These are phyloP conservation scores for Vitellaria paradoxa DNA, from an alignment of 179 eudicot genomes.

Conservation along the genomic window DNA sequence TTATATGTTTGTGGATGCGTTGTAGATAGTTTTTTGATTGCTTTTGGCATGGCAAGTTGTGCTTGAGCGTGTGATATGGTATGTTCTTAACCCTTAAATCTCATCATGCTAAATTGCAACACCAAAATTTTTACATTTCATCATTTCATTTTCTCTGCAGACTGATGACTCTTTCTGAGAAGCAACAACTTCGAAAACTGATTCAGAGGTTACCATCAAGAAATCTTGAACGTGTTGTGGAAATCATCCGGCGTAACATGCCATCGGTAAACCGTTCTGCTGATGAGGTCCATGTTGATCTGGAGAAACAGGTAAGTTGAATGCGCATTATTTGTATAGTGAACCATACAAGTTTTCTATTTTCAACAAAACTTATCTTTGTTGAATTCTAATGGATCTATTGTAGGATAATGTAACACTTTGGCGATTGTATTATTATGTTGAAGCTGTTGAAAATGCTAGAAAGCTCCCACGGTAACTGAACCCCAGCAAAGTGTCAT, in stretches of 20 bases:
- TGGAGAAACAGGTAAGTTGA: conserved; percentile 55
- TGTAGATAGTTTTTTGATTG: not conserved
- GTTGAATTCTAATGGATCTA: conserved; percentile 5
- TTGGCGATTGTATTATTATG: conserved; percentile 73
- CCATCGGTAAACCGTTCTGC: conserved; percentile 26
- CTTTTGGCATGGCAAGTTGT: not conserved
- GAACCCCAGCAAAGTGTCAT: not conserved
- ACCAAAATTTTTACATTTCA: not conserved
- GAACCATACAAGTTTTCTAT: not conserved
- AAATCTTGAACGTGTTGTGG: conserved; percentile 77
- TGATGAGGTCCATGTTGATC: conserved; percentile 53
- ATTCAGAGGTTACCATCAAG: conserved; percentile 54
- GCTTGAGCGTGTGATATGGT: not conserved
- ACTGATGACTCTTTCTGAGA: conserved; percentile 66
- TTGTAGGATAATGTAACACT: conserved; percentile 66
- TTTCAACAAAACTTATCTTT: not conserved
- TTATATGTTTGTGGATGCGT: too few relatives aligned
- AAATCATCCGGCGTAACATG: conserved; percentile 45
- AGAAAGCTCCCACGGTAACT: conserved; percentile 35
- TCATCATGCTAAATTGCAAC: conserved; percentile 1
- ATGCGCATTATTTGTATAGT: not conserved
- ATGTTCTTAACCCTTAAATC: not conserved
- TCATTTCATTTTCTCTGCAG: conserved; percentile 24
- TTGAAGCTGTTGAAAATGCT: conserved; percentile 63
- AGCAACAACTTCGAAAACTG: conserved; percentile 52